Conservation (phyloP, 495 filamentous ascomycete species). For the Polyplosphaeria fusca region DNA sequence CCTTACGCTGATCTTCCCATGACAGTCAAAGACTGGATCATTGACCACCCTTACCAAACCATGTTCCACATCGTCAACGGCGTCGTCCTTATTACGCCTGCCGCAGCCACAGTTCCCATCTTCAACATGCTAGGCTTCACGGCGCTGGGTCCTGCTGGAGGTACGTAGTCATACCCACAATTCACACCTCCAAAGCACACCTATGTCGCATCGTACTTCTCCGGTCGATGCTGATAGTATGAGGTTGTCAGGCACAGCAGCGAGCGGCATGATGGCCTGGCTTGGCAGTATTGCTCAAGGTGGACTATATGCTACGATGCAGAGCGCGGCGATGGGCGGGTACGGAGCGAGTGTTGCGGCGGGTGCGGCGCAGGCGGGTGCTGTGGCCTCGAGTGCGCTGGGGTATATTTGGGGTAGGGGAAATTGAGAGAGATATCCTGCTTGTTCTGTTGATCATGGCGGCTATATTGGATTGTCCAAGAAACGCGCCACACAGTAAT, state of each 20-base stretch:
- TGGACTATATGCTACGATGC: conserved; percentile 7
- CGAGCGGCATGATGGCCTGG: background rate
- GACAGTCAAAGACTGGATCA: conserved; percentile 7
- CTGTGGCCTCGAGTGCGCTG: conserved; percentile 1
- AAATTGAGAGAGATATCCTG: too few relatives aligned
- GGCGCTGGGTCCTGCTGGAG: conserved; percentile 8
- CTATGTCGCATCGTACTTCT: too few relatives aligned
- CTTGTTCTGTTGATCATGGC: too few relatives aligned
- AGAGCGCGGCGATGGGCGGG: conserved; percentile 26
- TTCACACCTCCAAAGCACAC: background rate
- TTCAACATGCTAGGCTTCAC: conserved; percentile 8
- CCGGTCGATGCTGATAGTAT: too few relatives aligned
- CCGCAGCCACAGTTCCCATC: conserved; percentile 4
- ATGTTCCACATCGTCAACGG: conserved; percentile 20
- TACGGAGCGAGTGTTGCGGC: conserved; percentile 10
- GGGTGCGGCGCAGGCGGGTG: conserved; percentile 1
- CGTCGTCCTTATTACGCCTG: conserved; percentile 11
- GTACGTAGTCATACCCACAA: conserved; percentile 1
- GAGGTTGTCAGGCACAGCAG: conserved; percentile 2
- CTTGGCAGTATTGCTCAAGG: conserved; percentile 3
- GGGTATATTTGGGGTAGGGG: conserved; percentile 9
- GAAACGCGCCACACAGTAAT: too few relatives aligned
- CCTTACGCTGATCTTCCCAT: conserved; percentile 1
- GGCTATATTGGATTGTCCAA: too few relatives aligned
- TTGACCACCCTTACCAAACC: conserved; percentile 13